These are phyloP conservation scores for Plectosphaerella plurivora DNA, from an alignment of 2,329 filamentous ascomycete genomes.

Conservation along the genomic window DNA sequence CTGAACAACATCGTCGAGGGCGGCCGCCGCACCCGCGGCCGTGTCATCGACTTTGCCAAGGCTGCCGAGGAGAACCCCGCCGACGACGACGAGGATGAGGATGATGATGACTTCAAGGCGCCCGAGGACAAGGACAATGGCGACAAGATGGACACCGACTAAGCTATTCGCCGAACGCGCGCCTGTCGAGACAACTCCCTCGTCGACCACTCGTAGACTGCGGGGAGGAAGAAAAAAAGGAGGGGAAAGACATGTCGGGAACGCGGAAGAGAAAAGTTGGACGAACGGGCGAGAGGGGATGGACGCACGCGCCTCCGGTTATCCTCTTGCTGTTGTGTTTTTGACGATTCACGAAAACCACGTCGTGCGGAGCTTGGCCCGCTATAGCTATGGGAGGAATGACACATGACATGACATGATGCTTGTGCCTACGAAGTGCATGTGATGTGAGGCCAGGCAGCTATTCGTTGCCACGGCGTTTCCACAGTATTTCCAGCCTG, in stretches of 20 bases:
- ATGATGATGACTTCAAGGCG: conserved; percentile 65
- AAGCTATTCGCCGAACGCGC: conserved; percentile 6
- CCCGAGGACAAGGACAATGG: conserved; percentile 44
- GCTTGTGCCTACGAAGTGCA: background rate
- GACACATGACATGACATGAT: background rate
- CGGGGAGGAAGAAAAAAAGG: background rate
- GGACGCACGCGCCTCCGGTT: no score
- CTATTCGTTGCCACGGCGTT: background rate
- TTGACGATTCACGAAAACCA: background rate
- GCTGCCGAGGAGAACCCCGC: conserved; percentile 74
- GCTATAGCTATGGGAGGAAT: background rate
- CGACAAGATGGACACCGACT: conserved; percentile 67
- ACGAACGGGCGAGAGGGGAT: no score
- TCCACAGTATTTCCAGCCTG: background rate
- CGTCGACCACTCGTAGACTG: background rate
- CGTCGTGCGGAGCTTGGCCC: background rate
- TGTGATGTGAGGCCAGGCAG: background rate
- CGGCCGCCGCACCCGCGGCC: conserved; percentile 83
- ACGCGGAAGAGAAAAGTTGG: no score
- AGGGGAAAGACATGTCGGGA: background rate
- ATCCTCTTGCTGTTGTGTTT: background rate
- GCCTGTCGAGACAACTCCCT: background rate
- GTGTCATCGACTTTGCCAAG: conserved; percentile 89
- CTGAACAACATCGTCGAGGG: conserved; percentile 77
- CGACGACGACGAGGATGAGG: conserved; percentile 76